Base-by-base conservation (phyloP, 371 early-diverging fungal species). In the Mucor indicus region DNA sequence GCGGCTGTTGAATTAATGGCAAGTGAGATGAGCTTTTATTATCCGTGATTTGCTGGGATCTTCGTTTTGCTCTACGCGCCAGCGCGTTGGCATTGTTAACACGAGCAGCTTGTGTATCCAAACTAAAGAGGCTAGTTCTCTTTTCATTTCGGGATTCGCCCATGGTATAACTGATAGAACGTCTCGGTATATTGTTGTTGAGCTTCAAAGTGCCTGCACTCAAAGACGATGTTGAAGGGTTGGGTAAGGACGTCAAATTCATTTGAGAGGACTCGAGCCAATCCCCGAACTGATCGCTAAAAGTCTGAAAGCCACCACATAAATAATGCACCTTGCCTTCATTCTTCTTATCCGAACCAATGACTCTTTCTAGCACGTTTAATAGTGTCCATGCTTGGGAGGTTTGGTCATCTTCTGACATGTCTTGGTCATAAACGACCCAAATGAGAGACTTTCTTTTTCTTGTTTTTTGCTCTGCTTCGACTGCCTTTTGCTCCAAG, bases 321-420 rank as follows among this genome's bases (percentile, higher is more conserved):
- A 72, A 49, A 41, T 69, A 72, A 42, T 61, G 57, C 2, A 62
- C 50, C 32, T 55, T 35, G 40, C 38, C 64, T 42, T 16, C 57
- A 40, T 47, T 53, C 38, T 48, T 58, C 16, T 37, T 25, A 24
- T 30, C 52, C 24, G 36, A 45, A 32, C 46, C 48, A 29, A 60
- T 50, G 20, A 62, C 74, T 11, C 73, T 55, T 31, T 77, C 75
- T 31, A 84, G 54, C 3, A 84, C 82, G 27, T 50, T 68, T n/a
- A 81, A 47, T 21, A 84, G 44, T 0, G 84, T 84, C 84, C 84
- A 84, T 6, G 82, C 82, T 13, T 78, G 75, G 3, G 77, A 69
- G n/a, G 75, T 60, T 1, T 57, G 63, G 30, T 72, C 62, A 0
- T 62, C 50, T 29, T 76, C 62, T 6, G 57, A 30, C 84, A 84